Evolutionary conservation across 2,329 filamentous ascomycete genomes (phyloP), one percentile per base, ranked within the genome.

Genomic region (Pseudohalonectria lignicola): DNA sequence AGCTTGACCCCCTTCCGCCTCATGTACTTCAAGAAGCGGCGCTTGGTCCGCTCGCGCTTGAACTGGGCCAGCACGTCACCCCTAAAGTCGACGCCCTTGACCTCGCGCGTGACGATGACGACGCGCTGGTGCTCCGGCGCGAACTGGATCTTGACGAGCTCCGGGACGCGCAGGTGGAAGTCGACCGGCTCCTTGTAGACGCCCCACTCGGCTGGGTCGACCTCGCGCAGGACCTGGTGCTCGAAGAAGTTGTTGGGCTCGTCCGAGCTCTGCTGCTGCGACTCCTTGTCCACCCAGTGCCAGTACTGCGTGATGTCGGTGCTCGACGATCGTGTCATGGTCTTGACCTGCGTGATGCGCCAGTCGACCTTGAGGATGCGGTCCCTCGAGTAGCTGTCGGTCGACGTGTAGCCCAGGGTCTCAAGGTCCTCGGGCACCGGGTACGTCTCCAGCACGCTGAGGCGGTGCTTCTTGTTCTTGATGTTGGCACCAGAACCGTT

Each of bases 231-330:
- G 2, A 74, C 64, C 47, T 74, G 71, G 44, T 75, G 71, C 54
- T 74, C 66, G 38, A 75, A 69, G 34, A 56, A 37, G 28, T 30
- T 46, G 17, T 51, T 37, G 8, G 12, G 8, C 8, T 12, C 23
- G 18, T 56, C 56, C 12, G 58, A 47, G 15, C 48, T 56, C 6
- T 49, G 48, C 21, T 60, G 35, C 10, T 35, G 32, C 9, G 30
- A 37, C 2, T 32, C 25, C 12, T 41, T 50, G 8, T 55, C 55
- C 4, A 65, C 47, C 64, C 65, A 75, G 36, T 69, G 68, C 69
- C 69, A 72, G 53, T 74, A 75, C 48, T 76, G 71, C 11, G 67
- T 73, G 5, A 70, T 64, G 11, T 57, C 47, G 3, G 57, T 52
- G 38, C 64, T 66, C 17, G 64, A 70, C 1, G 69, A 66, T 36